These are phyloP conservation scores for Schwanniomyces yamadae DNA, from an alignment of 805 yeast species.

Conservation along the genomic window DNA sequence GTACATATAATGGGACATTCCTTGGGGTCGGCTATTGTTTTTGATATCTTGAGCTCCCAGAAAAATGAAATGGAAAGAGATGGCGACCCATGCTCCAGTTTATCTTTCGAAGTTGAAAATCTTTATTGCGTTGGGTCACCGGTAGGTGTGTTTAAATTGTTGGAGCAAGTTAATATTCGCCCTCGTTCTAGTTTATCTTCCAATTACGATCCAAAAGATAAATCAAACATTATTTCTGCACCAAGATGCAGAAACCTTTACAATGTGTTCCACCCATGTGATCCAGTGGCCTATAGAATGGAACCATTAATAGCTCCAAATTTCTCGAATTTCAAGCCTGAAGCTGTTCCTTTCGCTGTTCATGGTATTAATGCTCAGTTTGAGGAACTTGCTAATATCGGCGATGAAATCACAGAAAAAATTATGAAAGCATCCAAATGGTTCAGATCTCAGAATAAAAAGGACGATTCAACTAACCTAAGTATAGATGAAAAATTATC, in stretches of 20 bases:
- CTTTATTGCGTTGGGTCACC: constrained; percentile 89
- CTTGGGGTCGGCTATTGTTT: constrained; percentile 79
- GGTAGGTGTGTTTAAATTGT: constrained; percentile 77
- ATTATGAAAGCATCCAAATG: constrained; percentile 37
- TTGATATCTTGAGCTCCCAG: constrained; percentile 66
- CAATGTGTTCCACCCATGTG: constrained; percentile 87
- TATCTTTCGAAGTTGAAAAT: constrained; percentile 72
- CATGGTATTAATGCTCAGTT: constrained; percentile 52
- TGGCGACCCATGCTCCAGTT: constrained; percentile 30
- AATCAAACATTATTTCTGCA: constrained; percentile 22
- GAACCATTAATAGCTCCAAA: constrained; percentile 72
- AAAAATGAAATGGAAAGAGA: constrained; percentile 21
- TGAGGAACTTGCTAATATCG: constrained; percentile 39
- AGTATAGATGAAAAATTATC: constrained; percentile 14
- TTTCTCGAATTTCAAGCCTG: constrained; percentile 53
- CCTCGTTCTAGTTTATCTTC: constrained; percentile 30
- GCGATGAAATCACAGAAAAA: constrained; percentile 38
- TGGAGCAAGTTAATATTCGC: constrained; percentile 61
- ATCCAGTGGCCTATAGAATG: constrained; percentile 84
- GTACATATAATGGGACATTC: constrained; percentile 90
- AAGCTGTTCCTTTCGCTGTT: constrained; percentile 53
- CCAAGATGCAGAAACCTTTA: constrained; percentile 69
- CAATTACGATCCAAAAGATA: constrained; percentile 21
- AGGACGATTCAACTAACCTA: constrained; percentile 6
- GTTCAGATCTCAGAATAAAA: constrained; percentile 16